Evolutionary conservation across 441 rosid genomes (phyloP).

Genomic region (Corymbia citriodora): DNA sequence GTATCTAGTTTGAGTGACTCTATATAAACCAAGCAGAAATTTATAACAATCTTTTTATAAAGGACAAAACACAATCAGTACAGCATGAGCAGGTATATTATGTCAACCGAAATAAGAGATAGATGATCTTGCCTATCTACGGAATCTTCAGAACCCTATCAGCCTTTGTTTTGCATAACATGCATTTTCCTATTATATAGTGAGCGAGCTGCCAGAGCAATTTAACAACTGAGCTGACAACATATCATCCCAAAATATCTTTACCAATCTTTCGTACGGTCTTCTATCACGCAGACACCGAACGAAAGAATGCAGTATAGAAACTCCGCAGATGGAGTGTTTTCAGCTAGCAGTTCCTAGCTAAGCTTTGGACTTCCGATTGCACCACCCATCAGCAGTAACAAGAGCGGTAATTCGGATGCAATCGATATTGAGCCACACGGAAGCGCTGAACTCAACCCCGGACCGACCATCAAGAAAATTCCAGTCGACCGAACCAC

Average conservation of each 20-base stretch:
- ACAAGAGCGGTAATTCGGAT: background rate
- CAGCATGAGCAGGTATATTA: background rate
- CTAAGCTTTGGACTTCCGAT: background rate
- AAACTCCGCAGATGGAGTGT: background rate
- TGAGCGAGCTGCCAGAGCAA: background rate
- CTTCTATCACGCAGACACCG: background rate
- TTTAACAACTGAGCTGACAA: background rate
- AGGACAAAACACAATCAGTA: background rate
- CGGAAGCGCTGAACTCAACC: background rate
- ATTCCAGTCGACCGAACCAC: background rate
- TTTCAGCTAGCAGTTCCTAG: background rate
- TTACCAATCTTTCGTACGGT: background rate
- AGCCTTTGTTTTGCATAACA: background rate
- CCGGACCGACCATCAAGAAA: background rate
- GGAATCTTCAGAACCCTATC: background rate
- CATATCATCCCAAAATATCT: background rate
- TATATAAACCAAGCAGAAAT: background rate
- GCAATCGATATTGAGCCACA: background rate
- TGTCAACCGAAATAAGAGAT: background rate
- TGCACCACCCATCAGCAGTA: background rate
- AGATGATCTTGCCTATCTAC: background rate
- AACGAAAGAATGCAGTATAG: background rate
- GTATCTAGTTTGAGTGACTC: background rate
- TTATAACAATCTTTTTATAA: background rate
- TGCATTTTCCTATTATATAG: background rate